phyloP scores from a whole-genome alignment of 345 rosid species.

The Populus tremula region DNA sequence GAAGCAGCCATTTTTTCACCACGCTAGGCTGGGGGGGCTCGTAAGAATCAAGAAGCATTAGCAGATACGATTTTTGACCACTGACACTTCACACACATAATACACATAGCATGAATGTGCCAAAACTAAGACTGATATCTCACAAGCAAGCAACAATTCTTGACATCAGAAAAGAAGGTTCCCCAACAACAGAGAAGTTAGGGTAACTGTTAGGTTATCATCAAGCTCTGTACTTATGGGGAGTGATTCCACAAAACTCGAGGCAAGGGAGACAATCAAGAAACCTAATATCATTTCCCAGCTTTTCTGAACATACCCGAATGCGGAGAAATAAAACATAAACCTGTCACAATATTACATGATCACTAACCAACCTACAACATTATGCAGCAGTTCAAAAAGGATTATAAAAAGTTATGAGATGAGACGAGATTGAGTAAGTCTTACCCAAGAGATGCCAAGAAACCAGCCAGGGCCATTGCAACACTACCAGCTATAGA shows the following conservation, averaged over 20 bases:
- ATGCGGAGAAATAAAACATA: conserved; percentile 68
- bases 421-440: neutral
- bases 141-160: neutral
- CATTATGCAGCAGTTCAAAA: neutral
- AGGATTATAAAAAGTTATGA: neutral
- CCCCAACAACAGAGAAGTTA: conserved; percentile 63
- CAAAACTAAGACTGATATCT: neutral
- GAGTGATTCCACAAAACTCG: conserved; percentile 78
- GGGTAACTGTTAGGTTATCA: conserved; percentile 81
- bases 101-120: neutral
- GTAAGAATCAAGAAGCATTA: neutral
- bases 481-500: conserved; percentile 81
- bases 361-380: conserved; percentile 4
- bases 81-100: neutral
- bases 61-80: neutral
- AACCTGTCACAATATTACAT: conserved; percentile 39
- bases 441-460: conserved; percentile 59
- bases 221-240: conserved; percentile 77
- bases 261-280: conserved; percentile 59
- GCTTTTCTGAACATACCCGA: conserved; percentile 51
- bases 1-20: neutral
- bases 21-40: neutral
- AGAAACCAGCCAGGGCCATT: conserved; percentile 68
- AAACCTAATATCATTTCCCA: conserved; percentile 58
- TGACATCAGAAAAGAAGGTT: conserved; percentile 38